Evolutionary conservation across 1,139 yeast species (phyloP).

Genomic region (Geotrichum cucujoidarum): DNA sequence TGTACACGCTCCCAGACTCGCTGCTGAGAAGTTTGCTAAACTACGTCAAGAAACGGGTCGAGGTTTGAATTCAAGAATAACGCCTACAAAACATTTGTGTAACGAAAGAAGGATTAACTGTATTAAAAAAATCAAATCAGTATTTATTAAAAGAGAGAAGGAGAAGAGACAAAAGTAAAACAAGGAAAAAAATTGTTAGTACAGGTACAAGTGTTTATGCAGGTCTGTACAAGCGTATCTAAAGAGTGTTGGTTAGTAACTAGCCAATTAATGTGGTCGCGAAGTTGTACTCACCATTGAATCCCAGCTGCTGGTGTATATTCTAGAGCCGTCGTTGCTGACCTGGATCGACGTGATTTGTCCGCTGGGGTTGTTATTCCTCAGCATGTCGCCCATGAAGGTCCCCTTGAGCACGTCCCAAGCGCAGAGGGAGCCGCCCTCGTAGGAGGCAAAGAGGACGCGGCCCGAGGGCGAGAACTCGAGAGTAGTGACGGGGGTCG

Average conservation of each 20-base stretch:
- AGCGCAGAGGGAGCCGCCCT: constrained; percentile 66
- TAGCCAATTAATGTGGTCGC: no score
- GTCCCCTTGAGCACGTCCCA: constrained; percentile 75
- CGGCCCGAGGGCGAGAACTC: constrained; percentile 77
- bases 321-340: constrained; percentile 62
- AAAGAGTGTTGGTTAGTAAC: neutral
- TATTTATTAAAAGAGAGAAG: neutral
- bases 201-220: neutral
- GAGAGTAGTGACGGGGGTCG: constrained; percentile 49
- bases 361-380: constrained; percentile 34
- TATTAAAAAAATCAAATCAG: no score
- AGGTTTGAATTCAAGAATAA: no score
- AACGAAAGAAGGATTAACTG: neutral
- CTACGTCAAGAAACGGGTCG: constrained; percentile 67
- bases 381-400: constrained; percentile 48
- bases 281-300: constrained; percentile 24
- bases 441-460: constrained; percentile 66
- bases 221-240: neutral
- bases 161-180: no score
- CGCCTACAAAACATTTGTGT: no score
- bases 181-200: no score
- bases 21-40: constrained; percentile 92
- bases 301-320: constrained; percentile 39
- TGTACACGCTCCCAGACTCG: constrained; percentile 88
- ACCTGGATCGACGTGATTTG: constrained; percentile 60